Evolutionary conservation across 1,284 basidiomycete genomes (phyloP), one percentile per base, ranked within the genome.

Genomic region (Fomes fomentarius): DNA sequence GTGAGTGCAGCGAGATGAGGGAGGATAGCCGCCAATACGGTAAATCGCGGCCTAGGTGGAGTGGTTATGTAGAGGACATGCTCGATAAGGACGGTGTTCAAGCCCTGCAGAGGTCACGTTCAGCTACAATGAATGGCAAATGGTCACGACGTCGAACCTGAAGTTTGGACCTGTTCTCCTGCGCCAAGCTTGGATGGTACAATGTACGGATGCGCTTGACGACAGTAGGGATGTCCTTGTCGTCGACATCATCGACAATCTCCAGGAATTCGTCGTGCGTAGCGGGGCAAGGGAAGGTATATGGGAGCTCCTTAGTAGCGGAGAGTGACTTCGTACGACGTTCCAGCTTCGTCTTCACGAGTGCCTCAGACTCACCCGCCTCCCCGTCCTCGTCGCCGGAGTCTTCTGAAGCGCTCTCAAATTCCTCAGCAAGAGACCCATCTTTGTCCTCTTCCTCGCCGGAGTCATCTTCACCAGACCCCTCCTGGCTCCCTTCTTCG

Each of bases 131-230:
- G n/a, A n/a, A n/a, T n/a, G n/a, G n/a, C n/a, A n/a, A n/a, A n/a
- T n/a, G n/a, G n/a, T n/a, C n/a, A n/a, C n/a, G n/a, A n/a, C n/a
- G 44, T 69, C 79, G 48, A 58, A 91, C 93, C 81, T 96, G 92
- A 24, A 97, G 77, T 71, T 93, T 96, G 69, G 84, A 81, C 70
- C 96, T 98, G 77, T 99, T 99, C 37, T 93, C 94, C 34, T 89
- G 84, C 0, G 84, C 89, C 4, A 99, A 76, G 66, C 93, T 96
- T 1, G 96, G 90, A 68, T 99, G 96, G 68, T 98, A 87, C 5
- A 98, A 74, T 0, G 93, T 83, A 21, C 95, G 85, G 53, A 99
- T 96, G 38, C 97, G 91, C 66, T 98, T 89, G 22, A 98, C 78
- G 6, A 99, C 93, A 0, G 79, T 89, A 1, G 90, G 84, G 6